These are phyloP conservation scores for Digitaria exilis DNA, from an alignment of 202 grass and related monocot species.

Conservation along the genomic window DNA sequence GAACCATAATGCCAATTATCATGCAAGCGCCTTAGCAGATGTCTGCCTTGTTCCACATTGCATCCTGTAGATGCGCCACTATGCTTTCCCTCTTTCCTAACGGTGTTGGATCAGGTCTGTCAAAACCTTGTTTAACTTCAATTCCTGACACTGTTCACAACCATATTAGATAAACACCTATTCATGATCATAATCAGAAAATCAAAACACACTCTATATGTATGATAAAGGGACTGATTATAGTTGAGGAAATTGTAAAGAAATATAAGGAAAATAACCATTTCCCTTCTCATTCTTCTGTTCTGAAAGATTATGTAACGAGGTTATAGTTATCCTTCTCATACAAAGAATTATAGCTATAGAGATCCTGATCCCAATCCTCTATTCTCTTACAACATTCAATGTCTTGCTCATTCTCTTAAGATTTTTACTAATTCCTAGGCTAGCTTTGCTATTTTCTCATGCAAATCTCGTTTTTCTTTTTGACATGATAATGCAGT, in stretches of 20 bases:
- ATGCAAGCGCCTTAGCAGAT: background rate
- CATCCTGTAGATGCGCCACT: background rate
- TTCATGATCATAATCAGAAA: too few species aligned
- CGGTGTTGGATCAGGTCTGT: background rate
- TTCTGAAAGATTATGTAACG: background rate
- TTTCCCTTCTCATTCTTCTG: background rate
- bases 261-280: background rate
- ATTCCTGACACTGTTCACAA: background rate
- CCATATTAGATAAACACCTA: too few species aligned
- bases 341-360: background rate
- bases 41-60: conserved; percentile 4
- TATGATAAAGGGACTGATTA: background rate
- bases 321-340: background rate
- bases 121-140: background rate
- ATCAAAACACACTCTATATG: background rate
- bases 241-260: background rate
- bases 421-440: background rate
- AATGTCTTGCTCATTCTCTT: background rate
- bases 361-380: background rate
- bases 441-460: conserved; percentile 9
- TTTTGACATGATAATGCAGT: too few species aligned
- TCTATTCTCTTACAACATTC: background rate
- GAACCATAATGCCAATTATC: conserved; percentile 6
- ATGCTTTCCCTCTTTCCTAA: conserved; percentile 13
- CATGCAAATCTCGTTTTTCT: background rate